Percentiles rank a stretch among this genome's conserved stretches.
These are phyloP conservation scores for Fusarium siculi DNA, from an alignment of 2,329 filamentous ascomycete species.

Conservation along the genomic window DNA sequence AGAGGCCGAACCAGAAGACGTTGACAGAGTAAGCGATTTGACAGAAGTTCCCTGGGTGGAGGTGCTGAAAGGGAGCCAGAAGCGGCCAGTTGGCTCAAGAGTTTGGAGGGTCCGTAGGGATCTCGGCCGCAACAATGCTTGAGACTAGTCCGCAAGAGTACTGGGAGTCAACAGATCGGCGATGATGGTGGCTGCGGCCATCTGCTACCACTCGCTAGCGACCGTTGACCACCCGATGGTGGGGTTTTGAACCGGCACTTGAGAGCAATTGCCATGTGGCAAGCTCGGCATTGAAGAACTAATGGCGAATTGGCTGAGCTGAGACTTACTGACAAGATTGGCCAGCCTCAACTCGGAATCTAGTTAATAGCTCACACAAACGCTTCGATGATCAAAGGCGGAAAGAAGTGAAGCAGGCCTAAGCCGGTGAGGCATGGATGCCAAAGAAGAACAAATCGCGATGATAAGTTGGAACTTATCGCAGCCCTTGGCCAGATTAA, in stretches of 20 bases:
- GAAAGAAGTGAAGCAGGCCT: neutral
- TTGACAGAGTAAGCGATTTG: slow-evolving; percentile 34
- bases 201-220: slow-evolving; percentile 5
- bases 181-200: slow-evolving; percentile 3
- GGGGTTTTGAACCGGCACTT: slow-evolving; percentile 16
- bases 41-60: slow-evolving; percentile 68
- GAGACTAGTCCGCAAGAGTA: slow-evolving; percentile 34
- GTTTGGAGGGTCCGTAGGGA: slow-evolving; percentile 74
- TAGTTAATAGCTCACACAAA: neutral
- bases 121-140: slow-evolving; percentile 57
- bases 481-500: neutral
- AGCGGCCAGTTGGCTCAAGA: slow-evolving; percentile 66
- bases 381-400: neutral
- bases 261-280: slow-evolving; percentile 20
- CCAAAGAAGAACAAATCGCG: neutral
- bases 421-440: neutral
- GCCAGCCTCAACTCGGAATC: neutral
- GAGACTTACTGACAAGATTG: neutral
- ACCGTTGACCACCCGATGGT: slow-evolving; percentile 18
- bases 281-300: slow-evolving; percentile 15
- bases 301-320: slow-evolving; percentile 6
- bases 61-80: slow-evolving; percentile 64
- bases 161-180: slow-evolving; percentile 5
- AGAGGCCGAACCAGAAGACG: slow-evolving; percentile 44
- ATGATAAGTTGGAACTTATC: neutral